phyloP scores from a whole-genome alignment of 2,329 filamentous ascomycete species.

The Ciborinia camelliae region DNA sequence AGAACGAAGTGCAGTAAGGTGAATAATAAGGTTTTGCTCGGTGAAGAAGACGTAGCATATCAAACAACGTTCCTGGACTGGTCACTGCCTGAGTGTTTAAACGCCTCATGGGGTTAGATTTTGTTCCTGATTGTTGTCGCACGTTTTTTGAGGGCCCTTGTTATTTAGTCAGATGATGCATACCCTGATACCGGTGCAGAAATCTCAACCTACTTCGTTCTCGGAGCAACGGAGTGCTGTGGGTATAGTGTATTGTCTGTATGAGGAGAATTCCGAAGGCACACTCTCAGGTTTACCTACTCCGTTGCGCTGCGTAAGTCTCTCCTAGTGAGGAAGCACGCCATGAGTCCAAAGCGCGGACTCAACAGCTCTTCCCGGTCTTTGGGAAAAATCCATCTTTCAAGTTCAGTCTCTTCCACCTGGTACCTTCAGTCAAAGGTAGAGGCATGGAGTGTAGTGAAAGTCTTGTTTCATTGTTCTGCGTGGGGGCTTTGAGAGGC shows the following conservation, averaged over 20 bases:
- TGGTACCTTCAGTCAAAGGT: slow-evolving; percentile 1
- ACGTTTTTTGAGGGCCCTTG: background rate
- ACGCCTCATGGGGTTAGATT: slow-evolving; percentile 10
- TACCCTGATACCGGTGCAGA: background rate
- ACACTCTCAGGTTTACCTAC: slow-evolving; percentile 12
- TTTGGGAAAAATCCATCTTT: background rate
- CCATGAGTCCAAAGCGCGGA: slow-evolving; percentile 4
- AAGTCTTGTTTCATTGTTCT: slow-evolving; percentile 14
- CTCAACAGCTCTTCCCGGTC: slow-evolving; percentile 8
- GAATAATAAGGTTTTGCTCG: background rate
- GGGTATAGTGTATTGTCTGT: slow-evolving; percentile 14
- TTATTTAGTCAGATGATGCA: background rate
- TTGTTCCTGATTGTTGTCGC: background rate
- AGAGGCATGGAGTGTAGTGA: background rate
- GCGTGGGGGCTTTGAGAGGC: slow-evolving; percentile 11
- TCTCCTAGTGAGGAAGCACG: slow-evolving; percentile 7
- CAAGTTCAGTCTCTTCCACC: slow-evolving; percentile 10
- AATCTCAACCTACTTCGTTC: slow-evolving; percentile 8
- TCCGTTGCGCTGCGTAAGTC: slow-evolving; percentile 12
- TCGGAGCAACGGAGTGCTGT: slow-evolving; percentile 10
- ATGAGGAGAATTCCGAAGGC: slow-evolving; percentile 16
- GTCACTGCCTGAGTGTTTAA: slow-evolving; percentile 2
- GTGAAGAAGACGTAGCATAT: background rate
- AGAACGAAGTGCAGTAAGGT: background rate
- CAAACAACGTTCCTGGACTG: background rate